phyloP scores from a whole-genome alignment of 106 monocot species.

The Acorus calamus region DNA sequence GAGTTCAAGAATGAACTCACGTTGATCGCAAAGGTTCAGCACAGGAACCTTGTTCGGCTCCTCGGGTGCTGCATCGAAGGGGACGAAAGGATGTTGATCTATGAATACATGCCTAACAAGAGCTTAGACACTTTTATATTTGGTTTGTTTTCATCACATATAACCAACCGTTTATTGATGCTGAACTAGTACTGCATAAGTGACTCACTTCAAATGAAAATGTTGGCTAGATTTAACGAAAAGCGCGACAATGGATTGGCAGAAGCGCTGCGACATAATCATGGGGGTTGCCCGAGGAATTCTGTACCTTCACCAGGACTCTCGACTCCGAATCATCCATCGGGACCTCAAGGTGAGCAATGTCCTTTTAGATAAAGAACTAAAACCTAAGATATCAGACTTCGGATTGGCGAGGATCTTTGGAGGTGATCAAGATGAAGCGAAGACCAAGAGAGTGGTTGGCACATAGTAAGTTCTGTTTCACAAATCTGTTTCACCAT shows the following conservation, averaged over 20 bases:
- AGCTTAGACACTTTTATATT: slow-evolving; percentile 16
- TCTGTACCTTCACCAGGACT: slow-evolving; percentile 48
- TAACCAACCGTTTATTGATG: not conserved
- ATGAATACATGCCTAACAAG: slow-evolving; percentile 21
- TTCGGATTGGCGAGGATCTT: slow-evolving; percentile 26
- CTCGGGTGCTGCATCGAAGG: slow-evolving; percentile 14
- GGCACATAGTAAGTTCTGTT: slow-evolving; percentile 41
- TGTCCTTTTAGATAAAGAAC: slow-evolving; percentile 35
- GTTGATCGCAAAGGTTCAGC: slow-evolving; percentile 29
- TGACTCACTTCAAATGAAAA: no score
- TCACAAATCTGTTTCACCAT: not conserved
- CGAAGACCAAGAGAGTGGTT: not conserved
- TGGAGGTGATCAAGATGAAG: no score
- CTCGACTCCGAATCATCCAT: slow-evolving; percentile 9
- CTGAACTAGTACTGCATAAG: no score
- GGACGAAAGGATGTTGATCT: slow-evolving; percentile 16
- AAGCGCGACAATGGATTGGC: slow-evolving; percentile 20
- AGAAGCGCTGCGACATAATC: slow-evolving; percentile 25
- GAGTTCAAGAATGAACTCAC: slow-evolving; percentile 39
- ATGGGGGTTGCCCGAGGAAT: slow-evolving; percentile 36
- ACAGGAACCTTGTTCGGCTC: slow-evolving; percentile 31
- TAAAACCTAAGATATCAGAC: slow-evolving; percentile 54
- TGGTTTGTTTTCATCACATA: not conserved
- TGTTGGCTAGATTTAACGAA: slow-evolving; percentile 6
- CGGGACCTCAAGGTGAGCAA: slow-evolving; percentile 33